Evolutionary conservation across 1,284 basidiomycete genomes (phyloP), one percentile per base, ranked within the genome.

Genomic region (Xanthoconium separans): DNA sequence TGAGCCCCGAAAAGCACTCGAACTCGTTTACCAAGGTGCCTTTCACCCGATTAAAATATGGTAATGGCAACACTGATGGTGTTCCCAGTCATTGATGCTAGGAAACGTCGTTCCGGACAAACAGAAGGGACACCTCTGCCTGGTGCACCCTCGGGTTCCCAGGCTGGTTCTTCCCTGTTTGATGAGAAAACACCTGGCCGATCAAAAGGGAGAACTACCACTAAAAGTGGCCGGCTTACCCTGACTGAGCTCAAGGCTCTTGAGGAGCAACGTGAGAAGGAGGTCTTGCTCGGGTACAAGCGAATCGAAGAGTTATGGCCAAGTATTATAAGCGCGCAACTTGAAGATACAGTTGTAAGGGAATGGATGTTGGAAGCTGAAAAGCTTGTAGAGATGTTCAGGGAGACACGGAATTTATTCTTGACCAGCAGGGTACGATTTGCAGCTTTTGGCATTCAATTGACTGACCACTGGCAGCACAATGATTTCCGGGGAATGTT

Each of bases 371-470:
- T 88, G 29, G 85, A 93, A 61, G 93, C 94, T 0, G 57, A 58
- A 45, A 89, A 85, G 55, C 77, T 98, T 47, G 80, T 97, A 15
- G 93, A 97, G 60, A 87, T 85, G 64, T 98, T 95, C 73, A 79
- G 95, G 45, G 85, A 93, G 73, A 95, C 93, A 11, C 81, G 87
- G 61, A 84, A 85, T 56, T 70, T 98, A 58, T 98, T 96, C 65
- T 79, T 87, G 58, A 85, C 87, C 9, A 85, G 85, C 40, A 73
- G 87, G 61, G 92, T 93, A 55, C 58, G 84, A 63, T 6, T 40
- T 53, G 18, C 24, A 5, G 18, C 37, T 29, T 47, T n/a, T 34
- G 44, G 34, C 2, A 30, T 36, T 6, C 18, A 24, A n/a, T 41
- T 24, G 15, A 11, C 50, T 42, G 44, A 54, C 36, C 30, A 10